Evolutionary conservation across 192 early-diverging fungal species (phyloP), one percentile per base, ranked within the genome.

Genomic region (Helicostylum pulchrum): DNA sequence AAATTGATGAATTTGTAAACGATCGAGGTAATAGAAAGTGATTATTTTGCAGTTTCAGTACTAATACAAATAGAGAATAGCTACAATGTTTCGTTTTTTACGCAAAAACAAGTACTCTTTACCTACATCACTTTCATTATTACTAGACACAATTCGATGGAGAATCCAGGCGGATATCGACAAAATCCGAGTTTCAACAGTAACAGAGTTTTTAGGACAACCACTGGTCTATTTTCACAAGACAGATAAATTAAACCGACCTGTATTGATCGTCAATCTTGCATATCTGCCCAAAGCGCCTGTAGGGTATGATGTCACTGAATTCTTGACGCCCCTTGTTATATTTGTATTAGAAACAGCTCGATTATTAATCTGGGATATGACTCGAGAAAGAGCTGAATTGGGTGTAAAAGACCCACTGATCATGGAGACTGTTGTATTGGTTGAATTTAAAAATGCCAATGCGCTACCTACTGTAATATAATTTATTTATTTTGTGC

Each of bases 51-150:
- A 17, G 7, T 50, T 59, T 61, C 50, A 11, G 31, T 8, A 19
- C 14, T 36, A 51, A 43, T 3, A 23, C 12, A 17, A 14, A 32
- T 39, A 43, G 9, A 19, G 31, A 26, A 34, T 58, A 78, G 77
- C 67, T 0, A 78, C 74, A 17, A 53, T 79, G 14, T 79, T 79
- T 63, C 74, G 77, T 14, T 79, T 67, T 55, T 60, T 79, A n/a
- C 34, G 57, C 21, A 54, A 54, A 31, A 63, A 65, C 34, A 47
- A 61, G 5, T 79, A 53, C 53, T 65, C 72, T 12, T 53, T 79
- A 34, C 64, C 71, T 4, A 21, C 20, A 3, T 64, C 74, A 20
- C 61, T 73, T 12, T 68, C 53, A 30, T 32, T 65, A 12, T 60
- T 76, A 21, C 53, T 73, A 3, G 67, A 59, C 20, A 73, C 68